A percentile compares a stretch with the other conserved stretches of the same genome.
Conservation (phyloP, 2,329 filamentous ascomycete species). For the Botrytis medusae region DNA sequence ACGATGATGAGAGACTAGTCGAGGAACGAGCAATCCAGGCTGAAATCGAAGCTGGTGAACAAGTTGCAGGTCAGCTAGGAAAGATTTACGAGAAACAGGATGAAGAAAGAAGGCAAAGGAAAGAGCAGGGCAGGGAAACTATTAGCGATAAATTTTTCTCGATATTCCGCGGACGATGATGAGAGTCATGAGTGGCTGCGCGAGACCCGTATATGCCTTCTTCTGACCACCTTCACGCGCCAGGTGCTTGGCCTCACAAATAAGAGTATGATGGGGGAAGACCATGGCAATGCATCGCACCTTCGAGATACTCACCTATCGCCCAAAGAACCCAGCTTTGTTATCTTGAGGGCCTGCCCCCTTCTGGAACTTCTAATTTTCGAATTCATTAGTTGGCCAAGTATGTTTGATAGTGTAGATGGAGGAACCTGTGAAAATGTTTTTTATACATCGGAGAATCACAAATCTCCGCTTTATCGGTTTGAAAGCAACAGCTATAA, state of each 20-base stretch:
- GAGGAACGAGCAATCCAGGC: constrained; percentile 65
- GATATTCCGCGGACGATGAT: constrained; percentile 34
- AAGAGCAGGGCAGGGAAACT: constrained; percentile 52
- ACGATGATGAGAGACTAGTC: constrained; percentile 56
- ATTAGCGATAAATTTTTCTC: constrained; percentile 44
- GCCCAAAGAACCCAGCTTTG: not conserved
- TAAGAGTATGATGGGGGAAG: not conserved
- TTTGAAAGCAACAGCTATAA: not conserved
- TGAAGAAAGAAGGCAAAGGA: constrained; percentile 53
- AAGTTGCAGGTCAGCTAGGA: constrained; percentile 58
- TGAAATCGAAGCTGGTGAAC: constrained; percentile 59
- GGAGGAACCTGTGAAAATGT: not conserved
- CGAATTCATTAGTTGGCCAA: not conserved
- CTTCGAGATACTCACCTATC: not conserved
- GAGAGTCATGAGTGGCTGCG: not conserved
- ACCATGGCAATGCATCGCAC: not conserved
- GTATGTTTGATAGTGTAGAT: not conserved
- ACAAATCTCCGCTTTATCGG: not conserved
- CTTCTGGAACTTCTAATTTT: not conserved
- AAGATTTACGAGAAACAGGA: constrained; percentile 57
- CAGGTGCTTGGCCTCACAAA: not conserved
- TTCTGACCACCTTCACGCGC: not conserved
- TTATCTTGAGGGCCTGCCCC: not conserved
- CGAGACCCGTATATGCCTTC: not conserved
- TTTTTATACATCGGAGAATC: not conserved